Conservation (phyloP, 73 alveolate genomes). For the Effrenium voratum region DNA sequence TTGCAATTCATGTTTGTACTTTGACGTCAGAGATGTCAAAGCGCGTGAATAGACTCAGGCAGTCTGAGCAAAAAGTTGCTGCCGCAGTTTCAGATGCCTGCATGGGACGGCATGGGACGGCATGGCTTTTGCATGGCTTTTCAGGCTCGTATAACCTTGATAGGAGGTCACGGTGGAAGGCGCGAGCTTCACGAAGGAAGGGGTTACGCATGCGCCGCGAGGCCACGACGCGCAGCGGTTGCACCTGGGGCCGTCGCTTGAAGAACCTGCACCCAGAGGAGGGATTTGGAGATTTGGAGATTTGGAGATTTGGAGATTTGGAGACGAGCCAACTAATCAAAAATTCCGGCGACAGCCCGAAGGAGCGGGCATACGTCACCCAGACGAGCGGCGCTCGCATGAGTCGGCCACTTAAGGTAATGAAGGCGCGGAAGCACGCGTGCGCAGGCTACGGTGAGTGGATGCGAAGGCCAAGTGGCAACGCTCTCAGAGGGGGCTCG, state of each 20-base stretch:
- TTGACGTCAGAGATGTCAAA: too few species aligned
- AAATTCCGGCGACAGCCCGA: not conserved
- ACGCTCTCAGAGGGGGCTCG: not conserved
- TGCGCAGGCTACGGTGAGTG: slow-evolving; percentile 65
- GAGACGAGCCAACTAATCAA: not conserved
- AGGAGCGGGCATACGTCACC: slow-evolving; percentile 70
- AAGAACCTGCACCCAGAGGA: slow-evolving; percentile 11
- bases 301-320: not conserved
- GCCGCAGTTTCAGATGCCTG: too few species aligned
- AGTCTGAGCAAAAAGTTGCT: too few species aligned
- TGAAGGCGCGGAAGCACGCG: not conserved
- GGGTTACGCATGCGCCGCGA: not conserved
- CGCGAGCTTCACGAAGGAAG: not conserved
- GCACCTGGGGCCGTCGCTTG: slow-evolving; percentile 83
- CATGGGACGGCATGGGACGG: too few species aligned
- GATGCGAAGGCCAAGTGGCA: slow-evolving; percentile 50
- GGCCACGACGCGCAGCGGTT: slow-evolving; percentile 74
- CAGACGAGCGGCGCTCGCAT: slow-evolving; percentile 88
- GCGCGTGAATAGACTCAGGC: too few species aligned
- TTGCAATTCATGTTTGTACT: too few species aligned
- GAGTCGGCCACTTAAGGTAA: not conserved
- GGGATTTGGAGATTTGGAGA: not conserved
- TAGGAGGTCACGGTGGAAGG: slow-evolving; percentile 56
- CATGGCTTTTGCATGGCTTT: too few species aligned
- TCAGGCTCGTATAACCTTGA: slow-evolving; percentile 56